These are phyloP conservation scores for Scytalidium lignicola DNA, from an alignment of 2,329 filamentous ascomycete species.

Conservation along the genomic window DNA sequence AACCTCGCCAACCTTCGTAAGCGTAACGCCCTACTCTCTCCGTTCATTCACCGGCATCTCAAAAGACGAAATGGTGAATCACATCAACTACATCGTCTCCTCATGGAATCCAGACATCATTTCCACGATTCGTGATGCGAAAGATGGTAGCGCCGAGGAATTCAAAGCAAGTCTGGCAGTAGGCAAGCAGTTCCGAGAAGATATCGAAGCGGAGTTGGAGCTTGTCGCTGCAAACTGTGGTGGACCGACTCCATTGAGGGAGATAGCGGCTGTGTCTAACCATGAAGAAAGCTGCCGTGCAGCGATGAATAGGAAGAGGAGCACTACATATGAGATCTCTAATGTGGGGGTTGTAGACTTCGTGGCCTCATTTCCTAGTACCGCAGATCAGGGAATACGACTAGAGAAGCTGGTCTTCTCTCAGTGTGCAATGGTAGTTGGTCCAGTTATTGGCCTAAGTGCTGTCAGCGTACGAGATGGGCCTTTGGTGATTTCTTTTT, in stretches of 20 bases:
- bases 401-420: slow-evolving; percentile 15
- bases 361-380: background rate
- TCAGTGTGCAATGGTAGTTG: slow-evolving; percentile 15
- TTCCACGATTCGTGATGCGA: background rate
- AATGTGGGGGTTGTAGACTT: slow-evolving; percentile 17
- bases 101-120: slow-evolving; percentile 5
- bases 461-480: slow-evolving; percentile 10
- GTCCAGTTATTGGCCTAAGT: slow-evolving; percentile 13
- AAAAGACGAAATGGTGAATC: slow-evolving; percentile 16
- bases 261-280: slow-evolving; percentile 1
- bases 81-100: slow-evolving; percentile 11
- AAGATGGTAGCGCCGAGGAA: slow-evolving; percentile 4
- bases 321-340: slow-evolving; percentile 17
- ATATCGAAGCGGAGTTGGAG: slow-evolving; percentile 10
- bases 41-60: slow-evolving; percentile 10
- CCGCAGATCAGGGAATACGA: background rate
- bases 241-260: background rate
- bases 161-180: slow-evolving; percentile 6
- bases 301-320: slow-evolving; percentile 4
- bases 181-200: slow-evolving; percentile 2
- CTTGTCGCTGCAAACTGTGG: slow-evolving; percentile 1
- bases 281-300: slow-evolving; percentile 4
- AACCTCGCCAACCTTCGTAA: slow-evolving; percentile 1
- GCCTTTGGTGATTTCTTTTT: slow-evolving; percentile 13
- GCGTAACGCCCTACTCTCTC: slow-evolving; percentile 16